A percentile compares a stretch with the other conserved stretches of the same genome.
Evolutionary conservation across 805 yeast genomes (phyloP).

Genomic region (Cyberlindnera maclurae): DNA sequence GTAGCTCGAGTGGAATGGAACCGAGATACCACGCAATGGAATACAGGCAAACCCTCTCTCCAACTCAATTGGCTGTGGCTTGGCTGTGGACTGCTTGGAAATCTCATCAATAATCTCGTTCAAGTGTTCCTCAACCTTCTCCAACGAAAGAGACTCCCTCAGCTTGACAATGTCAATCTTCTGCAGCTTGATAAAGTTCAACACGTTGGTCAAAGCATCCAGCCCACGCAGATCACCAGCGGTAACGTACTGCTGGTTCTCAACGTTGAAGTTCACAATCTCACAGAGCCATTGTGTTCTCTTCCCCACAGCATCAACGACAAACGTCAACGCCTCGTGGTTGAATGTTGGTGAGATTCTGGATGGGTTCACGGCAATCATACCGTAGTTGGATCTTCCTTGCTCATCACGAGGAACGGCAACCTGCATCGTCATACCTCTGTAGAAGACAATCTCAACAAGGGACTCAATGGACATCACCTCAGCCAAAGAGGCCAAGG

Average conservation of each 20-base stretch:
- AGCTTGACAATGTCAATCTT: conserved; percentile 88
- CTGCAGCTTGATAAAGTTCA: conserved; percentile 89
- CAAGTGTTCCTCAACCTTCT: conserved; percentile 83
- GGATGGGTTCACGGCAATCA: conserved; percentile 97
- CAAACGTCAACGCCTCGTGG: conserved; percentile 91
- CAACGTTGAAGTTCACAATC: conserved; percentile 97
- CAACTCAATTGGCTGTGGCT: conserved; percentile 94
- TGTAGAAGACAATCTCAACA: conserved; percentile 96
- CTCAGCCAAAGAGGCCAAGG: conserved; percentile 93
- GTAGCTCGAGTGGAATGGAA: conserved; percentile 99
- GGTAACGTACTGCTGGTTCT: conserved; percentile 95
- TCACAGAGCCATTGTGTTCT: conserved; percentile 92
- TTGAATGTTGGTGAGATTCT: conserved; percentile 83
- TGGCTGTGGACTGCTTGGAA: conserved; percentile 69
- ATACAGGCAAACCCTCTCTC: conserved; percentile 98
- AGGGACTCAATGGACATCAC: conserved; percentile 97
- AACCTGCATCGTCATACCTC: conserved; percentile 99
- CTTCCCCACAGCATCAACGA: conserved; percentile 77
- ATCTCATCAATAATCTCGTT: conserved; percentile 84
- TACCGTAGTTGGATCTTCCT: conserved; percentile 98
- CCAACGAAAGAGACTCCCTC: conserved; percentile 74
- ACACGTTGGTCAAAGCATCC: conserved; percentile 86
- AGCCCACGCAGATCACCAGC: conserved; percentile 97
- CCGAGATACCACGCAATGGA: conserved; percentile 98
- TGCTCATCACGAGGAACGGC: conserved; percentile 95